These are phyloP conservation scores for Suillus americanus DNA, from an alignment of 768 basidiomycete species.

Conservation along the genomic window DNA sequence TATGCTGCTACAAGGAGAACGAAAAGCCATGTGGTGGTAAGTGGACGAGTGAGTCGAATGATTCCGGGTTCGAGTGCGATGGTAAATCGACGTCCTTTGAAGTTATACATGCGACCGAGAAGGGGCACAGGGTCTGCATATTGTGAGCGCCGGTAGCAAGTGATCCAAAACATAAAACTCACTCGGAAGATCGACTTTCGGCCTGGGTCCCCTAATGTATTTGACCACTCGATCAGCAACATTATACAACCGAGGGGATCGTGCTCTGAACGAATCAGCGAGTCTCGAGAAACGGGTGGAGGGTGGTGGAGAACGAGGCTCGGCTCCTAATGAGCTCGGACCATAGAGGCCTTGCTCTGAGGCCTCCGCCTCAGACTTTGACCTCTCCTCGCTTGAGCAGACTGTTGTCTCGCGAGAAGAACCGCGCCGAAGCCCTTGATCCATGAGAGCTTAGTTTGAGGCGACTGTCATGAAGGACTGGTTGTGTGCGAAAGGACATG, in stretches of 20 bases:
- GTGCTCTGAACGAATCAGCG: not conserved
- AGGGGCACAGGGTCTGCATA: slow-evolving; percentile 52
- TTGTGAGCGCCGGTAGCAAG: slow-evolving; percentile 4
- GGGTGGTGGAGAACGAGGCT: not conserved
- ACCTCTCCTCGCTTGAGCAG: slow-evolving; percentile 6
- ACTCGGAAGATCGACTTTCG: slow-evolving; percentile 52
- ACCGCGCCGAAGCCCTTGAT: slow-evolving; percentile 5
- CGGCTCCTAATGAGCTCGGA: not conserved
- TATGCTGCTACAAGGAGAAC: slow-evolving; percentile 56
- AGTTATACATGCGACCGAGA: slow-evolving; percentile 47
- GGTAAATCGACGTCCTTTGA: slow-evolving; percentile 36
- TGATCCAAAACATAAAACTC: slow-evolving; percentile 2
- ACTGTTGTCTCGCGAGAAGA: slow-evolving; percentile 16
- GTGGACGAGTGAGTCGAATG: slow-evolving; percentile 48
- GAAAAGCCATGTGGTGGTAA: slow-evolving; percentile 56
- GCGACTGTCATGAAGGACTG: not conserved
- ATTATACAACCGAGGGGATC: slow-evolving; percentile 20
- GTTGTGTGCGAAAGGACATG: slow-evolving; percentile 1
- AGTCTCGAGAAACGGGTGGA: slow-evolving; percentile 8
- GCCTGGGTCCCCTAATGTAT: slow-evolving; percentile 62
- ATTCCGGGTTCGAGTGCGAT: slow-evolving; percentile 56
- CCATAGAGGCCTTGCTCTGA: not conserved
- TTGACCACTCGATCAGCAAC: slow-evolving; percentile 9
- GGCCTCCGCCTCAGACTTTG: not conserved
- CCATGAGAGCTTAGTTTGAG: slow-evolving; percentile 1